These are phyloP conservation scores for Podaxis mareebaensis DNA, from an alignment of 768 basidiomycete genomes.

Conservation along the genomic window DNA sequence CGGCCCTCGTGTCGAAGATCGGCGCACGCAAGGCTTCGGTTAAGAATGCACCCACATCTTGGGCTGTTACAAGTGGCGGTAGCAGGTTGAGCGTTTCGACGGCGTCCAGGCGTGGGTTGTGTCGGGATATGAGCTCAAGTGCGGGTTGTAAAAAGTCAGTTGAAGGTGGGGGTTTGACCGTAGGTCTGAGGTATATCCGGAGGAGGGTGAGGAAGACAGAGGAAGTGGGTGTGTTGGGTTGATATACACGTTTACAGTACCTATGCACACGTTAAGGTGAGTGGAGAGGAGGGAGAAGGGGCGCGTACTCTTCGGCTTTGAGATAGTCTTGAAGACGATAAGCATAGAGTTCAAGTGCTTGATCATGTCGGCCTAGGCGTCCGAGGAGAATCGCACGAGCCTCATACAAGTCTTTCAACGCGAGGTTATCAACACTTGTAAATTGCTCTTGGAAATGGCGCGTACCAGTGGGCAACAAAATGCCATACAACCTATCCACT, in stretches of 20 bases:
- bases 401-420: constrained; percentile 73
- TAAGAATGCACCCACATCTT: constrained; percentile 79
- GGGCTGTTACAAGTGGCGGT: constrained; percentile 85
- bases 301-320: constrained; percentile 85
- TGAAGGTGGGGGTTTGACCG: constrained; percentile 43
- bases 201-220: constrained; percentile 83
- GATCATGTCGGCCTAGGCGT: constrained; percentile 86
- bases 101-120: constrained; percentile 80
- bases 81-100: constrained; percentile 82
- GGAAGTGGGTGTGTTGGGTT: constrained; percentile 51
- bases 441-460: not conserved
- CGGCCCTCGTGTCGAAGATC: constrained; percentile 66
- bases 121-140: constrained; percentile 82
- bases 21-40: constrained; percentile 66
- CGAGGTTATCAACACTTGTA: not conserved
- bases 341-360: constrained; percentile 93
- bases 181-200: constrained; percentile 83
- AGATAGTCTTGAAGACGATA: constrained; percentile 79
- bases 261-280: constrained; percentile 38
- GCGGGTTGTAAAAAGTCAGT: constrained; percentile 76
- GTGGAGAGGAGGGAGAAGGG: not conserved
- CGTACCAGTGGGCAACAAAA: constrained; percentile 81
- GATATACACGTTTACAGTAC: constrained; percentile 86
- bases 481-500: constrained; percentile 76
- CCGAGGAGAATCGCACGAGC: constrained; percentile 92